Evolutionary conservation across 306 rosid genomes (phyloP), one percentile per base, ranked within the genome.

Genomic region (Lagenaria siceraria): DNA sequence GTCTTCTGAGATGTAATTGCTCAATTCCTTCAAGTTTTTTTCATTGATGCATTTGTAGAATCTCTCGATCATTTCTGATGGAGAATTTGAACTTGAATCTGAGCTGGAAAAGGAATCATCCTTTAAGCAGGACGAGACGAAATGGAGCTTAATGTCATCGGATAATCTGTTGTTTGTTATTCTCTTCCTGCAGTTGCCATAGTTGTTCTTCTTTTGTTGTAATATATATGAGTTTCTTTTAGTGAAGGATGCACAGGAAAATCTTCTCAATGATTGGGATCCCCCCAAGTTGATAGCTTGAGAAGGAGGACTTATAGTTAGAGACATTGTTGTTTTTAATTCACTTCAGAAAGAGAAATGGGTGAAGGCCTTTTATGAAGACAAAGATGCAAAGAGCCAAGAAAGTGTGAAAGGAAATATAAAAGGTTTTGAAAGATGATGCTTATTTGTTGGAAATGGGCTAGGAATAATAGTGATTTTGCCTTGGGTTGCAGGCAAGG

Each of bases 31-130:
- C 27, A 86, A 75, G 18, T 85, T 78, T 77, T 89, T 88, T 9
- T 87, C 86, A 36, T 93, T 93, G 85, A 93, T 86, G 89, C 87
- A 83, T 58, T 52, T 33, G 77, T 88, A 93, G 54, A 89, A 93
- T 48, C 75, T 74, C 59, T 60, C 78, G 21, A 91, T 81, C 4
- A 51, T 80, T 15, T 85, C 81, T 10, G 89, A 79, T 42, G 92
- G 87, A 40, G 91, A 84, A n/a, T 42, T 25, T 11, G 84, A 46
- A 77, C 49, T 74, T 38, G 68, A 27, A 58, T 11, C 17, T 7
- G 25, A 58, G 22, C 70, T 29, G 56, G 71, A 61, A 19, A n/a
- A 6, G 1, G 74, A 40, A 49, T 58, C 59, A 27, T 72, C 42
- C 25, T 1, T 24, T 17, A 46, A 46, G 15, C 56, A 72, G 3